Evolutionary conservation across 2,329 filamentous ascomycete species (phyloP).

Genomic region (Colletotrichum sp.): DNA sequence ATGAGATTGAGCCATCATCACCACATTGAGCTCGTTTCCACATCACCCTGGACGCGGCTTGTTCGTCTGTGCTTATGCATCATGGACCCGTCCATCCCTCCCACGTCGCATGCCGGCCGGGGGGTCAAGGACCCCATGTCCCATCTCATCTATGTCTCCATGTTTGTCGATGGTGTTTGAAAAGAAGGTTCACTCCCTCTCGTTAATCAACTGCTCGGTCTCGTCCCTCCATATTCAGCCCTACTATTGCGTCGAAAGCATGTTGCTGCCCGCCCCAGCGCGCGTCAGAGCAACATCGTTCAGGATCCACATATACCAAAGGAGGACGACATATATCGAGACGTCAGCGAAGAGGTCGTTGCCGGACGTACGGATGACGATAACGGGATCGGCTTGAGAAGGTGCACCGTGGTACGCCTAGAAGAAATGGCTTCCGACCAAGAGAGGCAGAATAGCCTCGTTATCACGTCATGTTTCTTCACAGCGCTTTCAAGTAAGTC

Average conservation of each 20-base stretch:
- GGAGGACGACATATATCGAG: not conserved
- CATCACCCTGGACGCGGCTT: not conserved
- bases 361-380: not conserved
- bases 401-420: not conserved
- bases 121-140: not conserved
- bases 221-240: not conserved
- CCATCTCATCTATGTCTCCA: not conserved
- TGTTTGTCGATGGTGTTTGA: not conserved
- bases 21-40: not conserved
- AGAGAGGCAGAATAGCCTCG: conserved; percentile 23
- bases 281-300: not conserved
- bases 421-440: conserved; percentile 21
- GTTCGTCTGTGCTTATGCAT: conserved; percentile 5
- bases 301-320: not conserved
- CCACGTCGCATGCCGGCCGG: conserved; percentile 1
- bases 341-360: not conserved
- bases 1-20: not conserved
- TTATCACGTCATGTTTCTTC: conserved; percentile 21
- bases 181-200: not conserved
- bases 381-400: not conserved
- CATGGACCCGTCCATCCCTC: conserved; percentile 1
- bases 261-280: not conserved
- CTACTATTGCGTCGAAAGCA: not conserved
- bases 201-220: not conserved
- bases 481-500: conserved; percentile 21